Conservation (phyloP, 331 rosid species). For the Telfairia occidentalis region DNA sequence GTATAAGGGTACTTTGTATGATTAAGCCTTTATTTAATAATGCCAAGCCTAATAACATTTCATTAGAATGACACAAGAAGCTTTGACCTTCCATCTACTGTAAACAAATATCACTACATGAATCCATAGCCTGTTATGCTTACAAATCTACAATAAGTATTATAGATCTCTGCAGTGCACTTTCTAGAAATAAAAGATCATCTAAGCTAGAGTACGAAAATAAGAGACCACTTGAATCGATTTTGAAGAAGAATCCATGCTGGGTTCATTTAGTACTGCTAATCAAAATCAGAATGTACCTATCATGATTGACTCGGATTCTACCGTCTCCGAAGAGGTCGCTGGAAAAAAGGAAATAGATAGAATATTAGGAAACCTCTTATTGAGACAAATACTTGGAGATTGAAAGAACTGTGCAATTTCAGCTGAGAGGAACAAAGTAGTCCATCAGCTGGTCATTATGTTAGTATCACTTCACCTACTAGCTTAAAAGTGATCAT, state of each 20-base stretch:
- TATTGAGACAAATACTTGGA: neutral
- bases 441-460: neutral
- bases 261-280: constrained; percentile 1
- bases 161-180: neutral
- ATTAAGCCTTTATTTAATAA: no score
- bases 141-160: neutral
- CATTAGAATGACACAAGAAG: neutral
- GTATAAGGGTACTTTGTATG: no score
- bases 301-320: neutral
- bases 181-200: neutral
- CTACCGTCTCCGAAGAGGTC: constrained; percentile 47
- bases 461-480: neutral
- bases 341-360: constrained; percentile 37
- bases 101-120: neutral
- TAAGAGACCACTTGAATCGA: neutral
- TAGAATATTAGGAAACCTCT: constrained; percentile 5
- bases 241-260: neutral
- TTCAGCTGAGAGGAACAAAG: neutral
- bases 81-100: neutral
- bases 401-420: neutral
- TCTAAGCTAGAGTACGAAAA: neutral
- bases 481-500: neutral
- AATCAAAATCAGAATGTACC: constrained; percentile 13
- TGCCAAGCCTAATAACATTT: neutral
- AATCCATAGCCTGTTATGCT: neutral